Percentiles rank a stretch among this genome's conserved stretches.
Conservation (phyloP, 805 yeast genomes). For the Candida andamanensis region DNA sequence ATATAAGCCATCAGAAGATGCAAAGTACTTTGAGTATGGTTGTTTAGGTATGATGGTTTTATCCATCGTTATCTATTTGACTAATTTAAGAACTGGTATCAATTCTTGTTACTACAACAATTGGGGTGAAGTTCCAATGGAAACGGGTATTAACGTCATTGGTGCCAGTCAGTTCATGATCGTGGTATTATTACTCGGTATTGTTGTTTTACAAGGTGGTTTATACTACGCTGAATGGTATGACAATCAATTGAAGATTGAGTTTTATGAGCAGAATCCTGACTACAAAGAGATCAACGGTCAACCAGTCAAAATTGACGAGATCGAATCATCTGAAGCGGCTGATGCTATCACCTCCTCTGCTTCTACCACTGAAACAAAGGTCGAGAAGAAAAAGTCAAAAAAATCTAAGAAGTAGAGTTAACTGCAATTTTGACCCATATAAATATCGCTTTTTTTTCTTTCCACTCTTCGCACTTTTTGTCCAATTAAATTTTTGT, state of each 20-base stretch:
- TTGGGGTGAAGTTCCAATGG: conserved; percentile 92
- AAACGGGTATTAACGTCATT: conserved; percentile 83
- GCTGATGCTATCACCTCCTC: conserved; percentile 9
- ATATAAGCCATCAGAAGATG: conserved; percentile 81
- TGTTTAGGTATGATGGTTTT: conserved; percentile 68
- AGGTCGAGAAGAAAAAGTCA: conserved; percentile 11
- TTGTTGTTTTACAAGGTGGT: conserved; percentile 81
- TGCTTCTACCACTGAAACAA: conserved; percentile 7
- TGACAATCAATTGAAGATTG: conserved; percentile 28
- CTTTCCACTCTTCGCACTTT: neutral
- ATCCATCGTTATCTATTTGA: conserved; percentile 73
- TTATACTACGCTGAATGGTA: conserved; percentile 81
- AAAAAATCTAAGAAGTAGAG: conserved; percentile 14
- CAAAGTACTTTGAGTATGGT: conserved; percentile 87
- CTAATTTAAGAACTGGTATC: conserved; percentile 80
- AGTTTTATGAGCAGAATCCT: conserved; percentile 27
- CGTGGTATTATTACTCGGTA: conserved; percentile 66
- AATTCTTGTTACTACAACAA: conserved; percentile 61
- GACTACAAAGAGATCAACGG: conserved; percentile 14
- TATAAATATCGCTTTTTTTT: neutral
- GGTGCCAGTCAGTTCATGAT: conserved; percentile 85
- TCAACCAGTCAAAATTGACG: conserved; percentile 8
- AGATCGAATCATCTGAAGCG: conserved; percentile 11
- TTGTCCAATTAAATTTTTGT: conserved; percentile 12
- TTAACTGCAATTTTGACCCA: neutral